These are phyloP conservation scores for Paramecium caudatum DNA, from an alignment of 73 alveolate species.

Conservation along the genomic window DNA sequence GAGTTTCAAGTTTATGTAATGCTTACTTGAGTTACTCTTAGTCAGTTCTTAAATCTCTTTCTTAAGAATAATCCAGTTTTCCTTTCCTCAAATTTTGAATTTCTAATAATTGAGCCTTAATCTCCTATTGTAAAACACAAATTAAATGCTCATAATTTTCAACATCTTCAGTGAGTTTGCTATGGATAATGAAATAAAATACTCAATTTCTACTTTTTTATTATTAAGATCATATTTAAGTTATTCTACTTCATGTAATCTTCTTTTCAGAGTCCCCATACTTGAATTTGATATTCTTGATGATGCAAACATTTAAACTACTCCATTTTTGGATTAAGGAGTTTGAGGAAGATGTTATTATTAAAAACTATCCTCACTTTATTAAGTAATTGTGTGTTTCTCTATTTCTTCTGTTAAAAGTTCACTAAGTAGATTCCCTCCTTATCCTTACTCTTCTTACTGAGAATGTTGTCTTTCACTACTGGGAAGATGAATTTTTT, in stretches of 20 bases:
- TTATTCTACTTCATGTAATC: slow-evolving; percentile 14
- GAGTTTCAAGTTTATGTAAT: slow-evolving; percentile 54
- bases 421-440: slow-evolving; percentile 63
- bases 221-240: not conserved
- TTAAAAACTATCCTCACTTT: slow-evolving; percentile 27
- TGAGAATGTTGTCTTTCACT: not conserved
- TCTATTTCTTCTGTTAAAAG: slow-evolving; percentile 32
- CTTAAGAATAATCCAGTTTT: slow-evolving; percentile 52
- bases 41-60: slow-evolving; percentile 46
- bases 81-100: not conserved
- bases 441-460: slow-evolving; percentile 57
- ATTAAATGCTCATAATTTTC: slow-evolving; percentile 41
- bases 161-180: slow-evolving; percentile 4
- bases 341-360: slow-evolving; percentile 9
- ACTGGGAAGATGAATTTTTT: not conserved
- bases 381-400: not conserved
- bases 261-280: slow-evolving; percentile 1
- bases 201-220: not conserved
- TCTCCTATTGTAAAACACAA: slow-evolving; percentile 17
- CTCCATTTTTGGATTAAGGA: slow-evolving; percentile 2
- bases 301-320: slow-evolving; percentile 11
- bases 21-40: slow-evolving; percentile 11
- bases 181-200: not conserved
- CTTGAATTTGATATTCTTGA: slow-evolving; percentile 21
- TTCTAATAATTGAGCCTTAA: slow-evolving; percentile 24